Evolutionary conservation across 331 rosid species (phyloP), one percentile per base, ranked within the genome.

Genomic region (Cucumis variabilis): DNA sequence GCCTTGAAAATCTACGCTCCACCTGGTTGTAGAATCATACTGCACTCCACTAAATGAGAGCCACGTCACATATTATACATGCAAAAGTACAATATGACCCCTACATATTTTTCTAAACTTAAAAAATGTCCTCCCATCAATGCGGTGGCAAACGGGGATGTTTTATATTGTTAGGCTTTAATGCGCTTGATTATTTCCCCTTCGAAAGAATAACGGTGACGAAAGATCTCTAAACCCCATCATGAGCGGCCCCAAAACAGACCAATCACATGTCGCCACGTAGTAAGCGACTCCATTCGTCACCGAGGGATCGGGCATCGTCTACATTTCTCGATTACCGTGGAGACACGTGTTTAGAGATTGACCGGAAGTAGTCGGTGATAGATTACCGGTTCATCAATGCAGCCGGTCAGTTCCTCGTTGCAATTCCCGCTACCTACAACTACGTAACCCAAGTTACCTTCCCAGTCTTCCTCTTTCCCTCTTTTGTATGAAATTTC

Each of bases 251-350:
- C 89, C 9, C 25, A 16, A 19, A 46, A 81, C 15, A 11, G 51
- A 5, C 93, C 58, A 93, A 88, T 87, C 0, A 50, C 2, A 46
- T 0, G 0, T 0, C 16, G 91, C 93, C 98, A 92, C 95, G 94
- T 90, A 11, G 8, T 1, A 89, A 16, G 5, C 0, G 2, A 1
- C 51, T 75, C 20, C 63, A 63, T 82, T 67, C 82, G 81, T 25
- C 88, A 79, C 91, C 89, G 88, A 74, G 69, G 69, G 90, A 92
- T 93, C 86, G 58, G 67, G 60, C 93, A 90, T 92, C 93, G 92
- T 90, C 92, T 78, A 67, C 50, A 65, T 28, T 72, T 67, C 77
- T 58, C 73, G 15, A 78, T 83, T 68, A 13, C 9, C 8, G 3
- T 17, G 1, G 0, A 1, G 83, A 89, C 95, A 88, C 95, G 94